Percentiles rank a stretch among this genome's conserved stretches.
These are phyloP conservation scores for Pelagophyceae sp. DNA, from an alignment of 352 stramenopile genomes.

Conservation along the genomic window DNA sequence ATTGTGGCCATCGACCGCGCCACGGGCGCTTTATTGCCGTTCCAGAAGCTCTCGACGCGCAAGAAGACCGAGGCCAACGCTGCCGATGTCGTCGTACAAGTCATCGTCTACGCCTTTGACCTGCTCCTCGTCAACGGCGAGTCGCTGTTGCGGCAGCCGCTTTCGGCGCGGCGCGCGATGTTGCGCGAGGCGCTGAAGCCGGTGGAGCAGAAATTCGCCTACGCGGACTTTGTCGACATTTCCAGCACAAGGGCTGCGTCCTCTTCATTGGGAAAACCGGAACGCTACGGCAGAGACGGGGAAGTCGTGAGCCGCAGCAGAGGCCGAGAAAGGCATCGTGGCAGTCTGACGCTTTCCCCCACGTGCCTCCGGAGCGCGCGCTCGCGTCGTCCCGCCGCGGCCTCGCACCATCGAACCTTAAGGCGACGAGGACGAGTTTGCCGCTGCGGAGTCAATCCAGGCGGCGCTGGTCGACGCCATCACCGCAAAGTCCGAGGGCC, in stretches of 20 bases:
- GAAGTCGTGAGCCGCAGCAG: no score
- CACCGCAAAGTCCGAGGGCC: slow-evolving; percentile 64
- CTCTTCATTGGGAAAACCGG: no score
- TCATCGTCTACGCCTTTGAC: slow-evolving; percentile 95
- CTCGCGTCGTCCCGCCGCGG: no score
- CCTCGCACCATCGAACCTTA: no score
- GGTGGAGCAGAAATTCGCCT: slow-evolving; percentile 76
- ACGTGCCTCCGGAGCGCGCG: no score
- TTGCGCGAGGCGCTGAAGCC: slow-evolving; percentile 81
- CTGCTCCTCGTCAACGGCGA: slow-evolving; percentile 94
- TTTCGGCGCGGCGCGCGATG: slow-evolving; percentile 77
- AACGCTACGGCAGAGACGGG: no score
- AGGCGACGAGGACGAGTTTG: slow-evolving; percentile 65
- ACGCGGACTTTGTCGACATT: slow-evolving; percentile 33
- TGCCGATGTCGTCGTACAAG: slow-evolving; percentile 73
- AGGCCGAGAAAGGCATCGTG: no score
- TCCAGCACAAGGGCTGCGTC: no score
- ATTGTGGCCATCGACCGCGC: slow-evolving; percentile 94
- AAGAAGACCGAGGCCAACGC: slow-evolving; percentile 74
- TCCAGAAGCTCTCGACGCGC: slow-evolving; percentile 94
- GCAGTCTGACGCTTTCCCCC: no score
- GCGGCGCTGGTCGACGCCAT: slow-evolving; percentile 88
- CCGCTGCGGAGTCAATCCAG: slow-evolving; percentile 74
- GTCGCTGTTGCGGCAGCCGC: slow-evolving; percentile 75
- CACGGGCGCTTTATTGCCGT: slow-evolving; percentile 91